Base-by-base conservation (phyloP, 495 filamentous ascomycete genomes). In the Hypoxylon lenormandii region DNA sequence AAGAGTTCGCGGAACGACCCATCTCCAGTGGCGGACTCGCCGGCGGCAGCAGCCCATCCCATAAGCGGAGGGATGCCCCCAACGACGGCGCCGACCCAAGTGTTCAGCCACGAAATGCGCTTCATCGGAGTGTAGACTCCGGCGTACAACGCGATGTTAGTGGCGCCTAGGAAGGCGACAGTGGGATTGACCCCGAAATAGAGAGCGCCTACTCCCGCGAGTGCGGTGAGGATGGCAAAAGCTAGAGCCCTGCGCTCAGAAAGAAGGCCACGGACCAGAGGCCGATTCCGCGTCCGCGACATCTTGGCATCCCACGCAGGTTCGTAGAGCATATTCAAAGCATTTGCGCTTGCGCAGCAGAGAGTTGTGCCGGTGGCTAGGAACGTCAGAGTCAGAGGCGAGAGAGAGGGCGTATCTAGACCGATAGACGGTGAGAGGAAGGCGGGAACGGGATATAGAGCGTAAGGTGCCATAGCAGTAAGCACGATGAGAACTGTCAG, bases 321-420 rank as follows among this genome's bases (percentile, higher is more conserved):
- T 79, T 98, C 95, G 72, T 96, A 89, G 67, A 96, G 88, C 95
- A 98, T 98, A 82, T 98, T 98, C 51, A 98, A 82, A 0, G 95
- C 89, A 72, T 98, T 98, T 46, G 95, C 95, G 66, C 89, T 90
- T 49, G 93, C 92, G 28, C 83, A 91, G 73, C 90, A 91, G 6
- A 98, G 86, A 13, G 94, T 87, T 0, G 95, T 98, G 48, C 95
- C 95, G 12, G 87, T 84, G 0, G 94, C 97, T 70, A 98, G 87
- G 84, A 96, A 97, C 61, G 94, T 82, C 15, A 98, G 89, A 8
- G 96, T 98, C 36, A 98, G 82, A 4, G 95, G 89, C 28, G 90
- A 93, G 47, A 98, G 87, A 7, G 92, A 94, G 0, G 95, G 94
- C 15, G 92, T 88, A 43, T 85, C 84, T 37, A 76, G 60, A 22